Evolutionary conservation across 306 rosid species (phyloP), one percentile per base, ranked within the genome.

Genomic region (Castanopsis chinensis): DNA sequence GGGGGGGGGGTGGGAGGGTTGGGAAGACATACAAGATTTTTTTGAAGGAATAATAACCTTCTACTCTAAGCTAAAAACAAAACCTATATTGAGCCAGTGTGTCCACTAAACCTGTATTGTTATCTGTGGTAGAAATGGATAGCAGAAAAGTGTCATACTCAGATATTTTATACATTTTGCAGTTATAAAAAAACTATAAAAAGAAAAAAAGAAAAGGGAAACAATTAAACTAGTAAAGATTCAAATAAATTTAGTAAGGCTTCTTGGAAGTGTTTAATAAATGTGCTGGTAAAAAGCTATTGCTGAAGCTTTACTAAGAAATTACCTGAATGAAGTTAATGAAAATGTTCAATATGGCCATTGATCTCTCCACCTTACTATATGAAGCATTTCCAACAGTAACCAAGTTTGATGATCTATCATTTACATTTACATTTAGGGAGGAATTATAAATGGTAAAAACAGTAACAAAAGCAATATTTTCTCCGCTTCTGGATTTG

Each of bases 251-350:
- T 28, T 15, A 65, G 74, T 33, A 71, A 27, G 27, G 33, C 13
- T 64, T 60, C 43, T 68, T 27, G 59, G 67, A 70, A 19, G 69
- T 33, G 17, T 73, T 64, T 23, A 7, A 53, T 52, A 61, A 33
- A 68, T 37, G 27, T 19, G 17, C 53, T 19, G 41, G 32, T 37
- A 21, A 68, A 55, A 75, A 19, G 33, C 21, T 14, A 49, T 59
- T 23, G 60, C 65, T 75, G 49, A 78, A 27, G 15, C n/a, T 78
- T 25, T 19, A 65, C 41, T 60, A 37, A 73, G 74, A 61, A 43
- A 52, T 43, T 84, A 91, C 99, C 98, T 90, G 89, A 85, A 92
- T 90, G 86, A 95, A 95, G 83, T 87, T 86, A 69, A 95, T 69
- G 79, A 91, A 92, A 82, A 85, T 88, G 78, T 88, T 84, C 83